phyloP scores from a whole-genome alignment of 768 basidiomycete genomes.

The Pleurotus cornucopiae region DNA sequence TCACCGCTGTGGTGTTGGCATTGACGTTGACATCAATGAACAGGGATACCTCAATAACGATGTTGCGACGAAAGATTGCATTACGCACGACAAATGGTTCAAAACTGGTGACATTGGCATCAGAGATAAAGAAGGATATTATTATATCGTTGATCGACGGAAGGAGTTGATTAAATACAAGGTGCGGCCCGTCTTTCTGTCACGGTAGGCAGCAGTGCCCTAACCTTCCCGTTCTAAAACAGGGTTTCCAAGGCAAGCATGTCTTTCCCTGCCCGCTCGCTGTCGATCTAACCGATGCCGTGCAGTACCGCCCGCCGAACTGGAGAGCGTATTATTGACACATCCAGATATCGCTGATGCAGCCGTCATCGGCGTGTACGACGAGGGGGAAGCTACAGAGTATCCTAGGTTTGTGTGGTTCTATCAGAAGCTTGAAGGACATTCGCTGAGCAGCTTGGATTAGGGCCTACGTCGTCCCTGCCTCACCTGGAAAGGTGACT shows the following conservation, averaged over 20 bases:
- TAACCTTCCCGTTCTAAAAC: neutral
- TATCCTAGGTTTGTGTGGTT: constrained; percentile 54
- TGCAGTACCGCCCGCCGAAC: constrained; percentile 80
- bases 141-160: constrained; percentile 67
- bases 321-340: constrained; percentile 71
- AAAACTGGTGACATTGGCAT: constrained; percentile 83
- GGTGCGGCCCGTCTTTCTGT: constrained; percentile 20
- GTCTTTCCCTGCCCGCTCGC: too few relatives aligned
- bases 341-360: constrained; percentile 76
- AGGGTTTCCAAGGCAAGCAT: constrained; percentile 72
- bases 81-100: constrained; percentile 78
- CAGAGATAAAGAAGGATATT: constrained; percentile 66
- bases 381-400: constrained; percentile 70
- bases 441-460: neutral
- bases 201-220: neutral
- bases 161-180: constrained; percentile 82
- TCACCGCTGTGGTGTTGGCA: neutral
- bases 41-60: constrained; percentile 77
- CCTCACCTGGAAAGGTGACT: constrained; percentile 29
- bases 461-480: constrained; percentile 65
- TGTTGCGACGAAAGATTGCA: constrained; percentile 61
- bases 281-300: too few relatives aligned
- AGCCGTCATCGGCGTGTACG: constrained; percentile 76
- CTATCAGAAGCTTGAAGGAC: too few relatives aligned
- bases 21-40: neutral